Base-by-base conservation (phyloP, 2,329 filamentous ascomycete species). In the Biscogniauxia sp. region DNA sequence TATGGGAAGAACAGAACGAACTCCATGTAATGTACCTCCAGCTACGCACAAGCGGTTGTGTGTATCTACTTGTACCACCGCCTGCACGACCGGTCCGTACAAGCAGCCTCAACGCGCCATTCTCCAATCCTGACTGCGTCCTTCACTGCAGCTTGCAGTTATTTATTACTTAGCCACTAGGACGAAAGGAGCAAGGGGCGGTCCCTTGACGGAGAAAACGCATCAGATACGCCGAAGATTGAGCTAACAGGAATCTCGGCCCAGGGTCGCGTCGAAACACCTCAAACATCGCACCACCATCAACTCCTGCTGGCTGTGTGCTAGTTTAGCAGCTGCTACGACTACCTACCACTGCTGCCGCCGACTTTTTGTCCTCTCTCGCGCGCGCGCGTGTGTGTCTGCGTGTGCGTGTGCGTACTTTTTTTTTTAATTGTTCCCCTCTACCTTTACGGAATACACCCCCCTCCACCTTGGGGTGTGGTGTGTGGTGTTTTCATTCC, bases 201-300 rank as follows among this genome's bases (percentile, higher is more conserved):
- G 63, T 51, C 58, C 63, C 52, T 56, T 66, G 64, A 68, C 66
- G 69, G 68, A 68, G 66, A 68, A 69, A 71, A 69, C 66, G 66
- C 66, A 67, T 68, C 67, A 67, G 68, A 69, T 72, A 69, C 67
- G 69, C 69, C 66, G 68, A 67, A 65, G 64, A 67, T 66, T 64
- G 45, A 70, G 69, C 68, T 71, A 71, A 66, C 70, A 70, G 70
- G 71, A 73, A 73, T 72, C 67, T 73, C 71, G 71, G 71, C 70
- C 71, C 71, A 72, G 70, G 67, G 71, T 72, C 70, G 71, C 71
- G 71, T 72, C 70, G 67, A 72, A 71, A 72, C 65, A 72, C 69
- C 67, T 71, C 69, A 68, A 72, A 70, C 67, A 71, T 71, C 68
- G 69, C 68, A 70, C 70, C 70, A 71, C 70, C 65, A 63, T 59